These are phyloP conservation scores for Oehlia diaphana DNA, from an alignment of 192 early-diverging fungal genomes.

Conservation along the genomic window DNA sequence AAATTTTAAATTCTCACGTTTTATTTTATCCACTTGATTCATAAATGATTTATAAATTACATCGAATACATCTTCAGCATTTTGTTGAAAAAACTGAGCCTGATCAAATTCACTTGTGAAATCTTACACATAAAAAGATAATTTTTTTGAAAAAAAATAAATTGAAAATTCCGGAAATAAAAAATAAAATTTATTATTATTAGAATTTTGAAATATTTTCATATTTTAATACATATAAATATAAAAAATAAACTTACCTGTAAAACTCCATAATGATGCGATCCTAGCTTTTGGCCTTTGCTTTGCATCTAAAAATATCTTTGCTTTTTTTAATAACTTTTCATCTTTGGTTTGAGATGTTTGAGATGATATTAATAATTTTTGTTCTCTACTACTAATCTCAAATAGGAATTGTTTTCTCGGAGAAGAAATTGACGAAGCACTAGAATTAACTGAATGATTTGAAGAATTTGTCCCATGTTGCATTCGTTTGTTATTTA, in stretches of 20 bases:
- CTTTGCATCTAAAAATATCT: constrained; percentile 75
- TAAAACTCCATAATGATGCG: constrained; percentile 63
- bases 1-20: constrained; percentile 46
- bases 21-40: constrained; percentile 78
- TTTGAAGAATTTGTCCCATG: not conserved
- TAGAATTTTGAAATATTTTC: not conserved
- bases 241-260: constrained; percentile 49
- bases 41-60: constrained; percentile 69
- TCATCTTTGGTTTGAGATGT: constrained; percentile 37
- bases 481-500: not conserved
- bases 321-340: constrained; percentile 71
- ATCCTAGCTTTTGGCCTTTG: constrained; percentile 72
- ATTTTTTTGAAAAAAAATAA: not conserved
- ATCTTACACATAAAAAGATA: constrained; percentile 42
- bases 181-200: not conserved
- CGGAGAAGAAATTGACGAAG: constrained; percentile 35
- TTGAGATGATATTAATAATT: not conserved
- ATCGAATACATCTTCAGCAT: constrained; percentile 66
- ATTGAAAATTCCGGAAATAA: not conserved
- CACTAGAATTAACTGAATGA: not conserved
- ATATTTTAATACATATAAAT: not conserved
- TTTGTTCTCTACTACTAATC: constrained; percentile 16
- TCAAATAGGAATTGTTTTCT: constrained; percentile 33
- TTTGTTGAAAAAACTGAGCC: constrained; percentile 75
- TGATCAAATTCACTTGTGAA: constrained; percentile 68